Conservation (phyloP, 2,329 filamentous ascomycete genomes). For the Penicillium sp. region DNA sequence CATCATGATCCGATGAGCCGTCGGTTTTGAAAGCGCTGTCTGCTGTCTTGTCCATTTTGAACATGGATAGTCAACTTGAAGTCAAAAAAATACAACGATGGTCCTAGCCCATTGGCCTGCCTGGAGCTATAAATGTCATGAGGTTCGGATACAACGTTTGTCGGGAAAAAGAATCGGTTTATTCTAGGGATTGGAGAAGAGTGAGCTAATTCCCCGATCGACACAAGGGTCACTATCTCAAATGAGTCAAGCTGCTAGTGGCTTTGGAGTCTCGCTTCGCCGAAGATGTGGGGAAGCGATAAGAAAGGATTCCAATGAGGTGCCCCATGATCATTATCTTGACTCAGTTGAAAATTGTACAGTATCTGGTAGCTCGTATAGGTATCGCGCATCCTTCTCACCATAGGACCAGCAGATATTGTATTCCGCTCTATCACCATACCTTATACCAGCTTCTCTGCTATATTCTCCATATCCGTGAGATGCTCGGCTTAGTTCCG, state of each 20-base stretch:
- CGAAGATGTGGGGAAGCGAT: not conserved
- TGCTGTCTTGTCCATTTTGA: constrained; percentile 11
- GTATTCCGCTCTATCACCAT: no score
- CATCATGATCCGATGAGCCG: constrained; percentile 11
- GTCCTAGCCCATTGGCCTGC: not conserved
- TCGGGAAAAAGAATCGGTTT: constrained; percentile 17
- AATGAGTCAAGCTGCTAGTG: not conserved
- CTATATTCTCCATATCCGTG: not conserved
- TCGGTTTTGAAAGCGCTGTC: constrained; percentile 11
- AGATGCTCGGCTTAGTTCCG: not conserved
- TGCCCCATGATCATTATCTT: not conserved
- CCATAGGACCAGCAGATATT: no score
- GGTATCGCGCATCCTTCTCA: not conserved
- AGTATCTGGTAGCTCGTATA: no score
- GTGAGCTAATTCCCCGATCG: constrained; percentile 6
- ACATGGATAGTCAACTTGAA: not conserved
- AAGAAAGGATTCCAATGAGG: not conserved
- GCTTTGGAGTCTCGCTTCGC: not conserved
- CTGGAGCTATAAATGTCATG: constrained; percentile 8
- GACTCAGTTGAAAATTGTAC: not conserved
- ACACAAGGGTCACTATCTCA: not conserved
- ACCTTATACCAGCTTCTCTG: no score
- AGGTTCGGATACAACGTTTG: not conserved
- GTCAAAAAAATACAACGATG: not conserved
- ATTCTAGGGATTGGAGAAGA: constrained; percentile 9